Conservation (phyloP, 1,139 yeast species). For the Pichia sp. region DNA sequence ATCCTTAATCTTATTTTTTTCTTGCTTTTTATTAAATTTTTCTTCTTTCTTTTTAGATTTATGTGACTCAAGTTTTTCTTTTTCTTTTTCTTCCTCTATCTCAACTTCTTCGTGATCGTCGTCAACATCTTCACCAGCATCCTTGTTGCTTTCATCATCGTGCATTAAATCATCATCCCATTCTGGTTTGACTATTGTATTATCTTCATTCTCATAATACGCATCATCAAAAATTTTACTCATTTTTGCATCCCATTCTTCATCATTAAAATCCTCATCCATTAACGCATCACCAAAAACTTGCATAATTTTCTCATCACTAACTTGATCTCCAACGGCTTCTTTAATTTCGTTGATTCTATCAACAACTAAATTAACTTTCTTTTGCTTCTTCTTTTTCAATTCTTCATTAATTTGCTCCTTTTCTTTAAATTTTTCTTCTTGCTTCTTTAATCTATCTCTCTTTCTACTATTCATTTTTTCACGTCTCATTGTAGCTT, state of each 20-base stretch:
- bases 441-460: slow-evolving; percentile 68
- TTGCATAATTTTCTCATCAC: slow-evolving; percentile 54
- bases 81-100: slow-evolving; percentile 27
- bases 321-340: slow-evolving; percentile 74
- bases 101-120: slow-evolving; percentile 26
- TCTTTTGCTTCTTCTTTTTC: slow-evolving; percentile 66
- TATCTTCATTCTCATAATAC: slow-evolving; percentile 39
- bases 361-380: slow-evolving; percentile 72
- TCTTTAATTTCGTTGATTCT: slow-evolving; percentile 70
- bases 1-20: slow-evolving; percentile 53
- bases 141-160: slow-evolving; percentile 22
- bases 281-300: slow-evolving; percentile 70
- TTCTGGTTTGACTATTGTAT: slow-evolving; percentile 37
- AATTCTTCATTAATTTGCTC: slow-evolving; percentile 55
- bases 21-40: slow-evolving; percentile 40
- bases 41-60: slow-evolving; percentile 36
- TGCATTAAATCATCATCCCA: slow-evolving; percentile 45
- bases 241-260: slow-evolving; percentile 89
- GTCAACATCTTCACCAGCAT: slow-evolving; percentile 33
- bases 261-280: slow-evolving; percentile 84
- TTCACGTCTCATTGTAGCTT: slow-evolving; percentile 83
- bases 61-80: slow-evolving; percentile 26
- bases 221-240: slow-evolving; percentile 80
- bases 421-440: slow-evolving; percentile 46
- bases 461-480: slow-evolving; percentile 71